Percentiles rank a stretch among this genome's conserved stretches.
Conservation (phyloP, 2,329 filamentous ascomycete genomes). For the Colletotrichum zoysiae region DNA sequence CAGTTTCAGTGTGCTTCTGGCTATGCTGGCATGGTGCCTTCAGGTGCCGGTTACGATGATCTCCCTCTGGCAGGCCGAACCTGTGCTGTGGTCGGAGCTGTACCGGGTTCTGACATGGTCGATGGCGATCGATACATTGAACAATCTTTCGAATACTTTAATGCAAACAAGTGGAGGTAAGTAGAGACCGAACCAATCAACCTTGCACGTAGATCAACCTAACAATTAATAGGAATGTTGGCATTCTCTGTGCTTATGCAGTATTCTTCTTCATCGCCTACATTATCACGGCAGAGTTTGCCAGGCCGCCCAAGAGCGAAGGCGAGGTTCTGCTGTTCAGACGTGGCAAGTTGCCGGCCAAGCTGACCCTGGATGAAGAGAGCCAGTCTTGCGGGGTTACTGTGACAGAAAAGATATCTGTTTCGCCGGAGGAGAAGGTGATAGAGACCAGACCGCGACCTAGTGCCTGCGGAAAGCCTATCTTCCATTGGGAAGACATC, state of each 20-base stretch:
- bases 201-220: neutral
- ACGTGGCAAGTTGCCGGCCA: conserved; percentile 64
- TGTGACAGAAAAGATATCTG: neutral
- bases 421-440: neutral
- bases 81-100: conserved; percentile 60
- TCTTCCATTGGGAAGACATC: conserved; percentile 79
- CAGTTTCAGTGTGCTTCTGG: conserved; percentile 63
- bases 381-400: neutral
- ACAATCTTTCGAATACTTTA: conserved; percentile 57
- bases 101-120: conserved; percentile 56
- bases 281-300: conserved; percentile 73
- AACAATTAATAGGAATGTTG: conserved; percentile 66
- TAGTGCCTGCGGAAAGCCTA: conserved; percentile 36
- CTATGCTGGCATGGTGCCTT: conserved; percentile 59
- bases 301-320: conserved; percentile 77
- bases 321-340: conserved; percentile 78
- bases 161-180: conserved; percentile 59
- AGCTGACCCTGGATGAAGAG: conserved; percentile 28
- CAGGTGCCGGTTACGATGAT: conserved; percentile 52
- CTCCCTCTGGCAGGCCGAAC: conserved; percentile 55
- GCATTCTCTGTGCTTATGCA: conserved; percentile 75
- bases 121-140: conserved; percentile 60
- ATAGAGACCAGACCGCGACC: conserved; percentile 16
- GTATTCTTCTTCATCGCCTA: conserved; percentile 71
- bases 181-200: conserved; percentile 1